Evolutionary conservation across 2,329 filamentous ascomycete species (phyloP).

Genomic region (Cadophora gregata): DNA sequence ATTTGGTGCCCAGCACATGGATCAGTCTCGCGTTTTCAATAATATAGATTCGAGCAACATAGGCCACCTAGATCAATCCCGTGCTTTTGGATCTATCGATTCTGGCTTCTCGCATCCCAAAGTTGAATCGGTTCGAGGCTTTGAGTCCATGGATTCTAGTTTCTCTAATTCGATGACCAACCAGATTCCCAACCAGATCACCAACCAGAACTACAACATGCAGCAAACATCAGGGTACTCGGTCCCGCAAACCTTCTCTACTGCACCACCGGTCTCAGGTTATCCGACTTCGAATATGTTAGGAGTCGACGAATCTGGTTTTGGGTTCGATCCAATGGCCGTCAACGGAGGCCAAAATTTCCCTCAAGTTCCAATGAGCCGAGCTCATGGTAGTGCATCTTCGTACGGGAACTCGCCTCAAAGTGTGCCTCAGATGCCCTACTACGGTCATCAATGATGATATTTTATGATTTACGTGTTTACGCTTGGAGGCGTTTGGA

Average conservation of each 20-base stretch:
- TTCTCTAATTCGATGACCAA: conserved; percentile 28
- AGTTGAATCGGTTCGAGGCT: conserved; percentile 32
- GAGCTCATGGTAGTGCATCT: conserved; percentile 37
- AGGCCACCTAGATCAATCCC: conserved; percentile 29
- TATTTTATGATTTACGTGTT: conserved; percentile 22
- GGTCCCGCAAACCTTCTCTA: conserved; percentile 37
- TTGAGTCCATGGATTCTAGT: conserved; percentile 32
- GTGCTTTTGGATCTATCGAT: conserved; percentile 32
- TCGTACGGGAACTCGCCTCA: conserved; percentile 40
- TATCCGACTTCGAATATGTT: conserved; percentile 38
- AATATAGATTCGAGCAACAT: conserved; percentile 29
- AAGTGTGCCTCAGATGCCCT: conserved; percentile 32
- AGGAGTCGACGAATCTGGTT: conserved; percentile 35
- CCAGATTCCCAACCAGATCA: not conserved
- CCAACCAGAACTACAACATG: conserved; percentile 33
- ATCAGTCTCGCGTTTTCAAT: conserved; percentile 32
- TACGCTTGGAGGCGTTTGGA: conserved; percentile 10
- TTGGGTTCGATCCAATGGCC: conserved; percentile 35
- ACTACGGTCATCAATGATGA: conserved; percentile 35
- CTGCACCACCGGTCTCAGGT: conserved; percentile 34
- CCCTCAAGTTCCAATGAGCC: conserved; percentile 39
- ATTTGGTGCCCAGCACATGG: conserved; percentile 32
- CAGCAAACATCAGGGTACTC: conserved; percentile 33
- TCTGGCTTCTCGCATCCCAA: conserved; percentile 33
- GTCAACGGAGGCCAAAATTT: conserved; percentile 32